phyloP scores from a whole-genome alignment of 2,329 filamentous ascomycete species.

The Sclerotinia spermophila region DNA sequence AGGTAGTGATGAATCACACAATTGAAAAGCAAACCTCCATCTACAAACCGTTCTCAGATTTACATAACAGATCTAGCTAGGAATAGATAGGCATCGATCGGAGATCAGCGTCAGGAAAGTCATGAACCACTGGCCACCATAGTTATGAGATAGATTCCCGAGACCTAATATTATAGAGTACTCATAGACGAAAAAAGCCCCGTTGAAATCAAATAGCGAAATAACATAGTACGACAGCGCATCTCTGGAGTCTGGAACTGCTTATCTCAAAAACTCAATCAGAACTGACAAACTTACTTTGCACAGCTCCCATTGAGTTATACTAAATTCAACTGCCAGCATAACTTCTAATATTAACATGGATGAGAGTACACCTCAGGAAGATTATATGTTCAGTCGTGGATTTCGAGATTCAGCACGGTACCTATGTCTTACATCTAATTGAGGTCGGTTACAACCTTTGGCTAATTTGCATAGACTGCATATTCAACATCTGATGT shows the following conservation, averaged over 20 bases:
- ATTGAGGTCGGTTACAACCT: not conserved
- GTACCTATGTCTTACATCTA: not conserved
- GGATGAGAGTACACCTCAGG: not conserved
- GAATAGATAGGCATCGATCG: not conserved
- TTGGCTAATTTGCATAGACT: not conserved
- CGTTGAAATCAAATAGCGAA: not conserved
- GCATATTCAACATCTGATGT: not conserved
- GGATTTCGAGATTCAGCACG: not conserved
- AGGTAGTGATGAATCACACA: not conserved
- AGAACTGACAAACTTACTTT: too few relatives aligned
- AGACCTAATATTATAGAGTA: not conserved
- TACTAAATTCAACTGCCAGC: too few relatives aligned
- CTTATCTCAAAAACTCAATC: not conserved
- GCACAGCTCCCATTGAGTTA: too few relatives aligned
- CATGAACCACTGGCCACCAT: not conserved
- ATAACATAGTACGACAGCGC: not conserved
- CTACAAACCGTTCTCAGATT: not conserved
- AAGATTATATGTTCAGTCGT: not conserved
- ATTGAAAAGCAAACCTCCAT: too few relatives aligned
- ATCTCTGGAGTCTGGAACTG: not conserved
- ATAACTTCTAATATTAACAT: not conserved
- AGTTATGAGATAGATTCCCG: not conserved
- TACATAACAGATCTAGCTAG: not conserved
- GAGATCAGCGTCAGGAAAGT: not conserved
- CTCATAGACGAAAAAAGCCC: too few relatives aligned